Conservation (phyloP, 192 early-diverging fungal genomes). For the Lunasporangiospora selenospora region DNA sequence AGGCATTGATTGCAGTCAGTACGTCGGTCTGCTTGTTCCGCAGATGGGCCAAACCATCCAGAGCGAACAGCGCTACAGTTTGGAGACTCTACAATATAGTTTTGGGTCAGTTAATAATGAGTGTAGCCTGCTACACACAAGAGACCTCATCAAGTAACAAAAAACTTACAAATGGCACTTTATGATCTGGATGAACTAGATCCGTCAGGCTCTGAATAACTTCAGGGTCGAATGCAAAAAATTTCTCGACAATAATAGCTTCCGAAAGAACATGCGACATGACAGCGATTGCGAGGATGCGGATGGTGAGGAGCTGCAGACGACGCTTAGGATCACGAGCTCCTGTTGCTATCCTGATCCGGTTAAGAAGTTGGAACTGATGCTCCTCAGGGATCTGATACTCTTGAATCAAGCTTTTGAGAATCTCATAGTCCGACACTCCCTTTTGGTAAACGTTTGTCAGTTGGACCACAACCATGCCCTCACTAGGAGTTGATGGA, state of each 20-base stretch:
- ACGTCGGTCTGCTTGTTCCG: constrained; percentile 80
- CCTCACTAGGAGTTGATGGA: constrained; percentile 45
- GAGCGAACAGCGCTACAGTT: constrained; percentile 78
- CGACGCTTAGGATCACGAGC: constrained; percentile 58
- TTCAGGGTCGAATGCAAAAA: constrained; percentile 91
- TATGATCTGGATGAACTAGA: constrained; percentile 69
- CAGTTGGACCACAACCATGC: constrained; percentile 64
- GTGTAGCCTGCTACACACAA: neutral
- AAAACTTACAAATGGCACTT: constrained; percentile 64
- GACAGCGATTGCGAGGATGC: constrained; percentile 81
- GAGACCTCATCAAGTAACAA: neutral
- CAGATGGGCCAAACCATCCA: constrained; percentile 87
- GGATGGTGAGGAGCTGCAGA: constrained; percentile 68
- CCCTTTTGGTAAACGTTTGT: constrained; percentile 44
- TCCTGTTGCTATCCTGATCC: constrained; percentile 76
- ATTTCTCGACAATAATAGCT: constrained; percentile 65
- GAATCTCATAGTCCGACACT: constrained; percentile 58
- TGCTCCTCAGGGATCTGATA: constrained; percentile 76
- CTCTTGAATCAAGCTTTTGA: constrained; percentile 66
- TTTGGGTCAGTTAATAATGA: neutral
- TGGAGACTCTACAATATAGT: constrained; percentile 64
- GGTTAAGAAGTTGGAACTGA: constrained; percentile 80
- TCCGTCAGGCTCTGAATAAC: constrained; percentile 81
- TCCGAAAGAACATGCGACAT: constrained; percentile 73
- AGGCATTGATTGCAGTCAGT: constrained; percentile 86